Evolutionary conservation across 1,284 basidiomycete species (phyloP).

Genomic region (Leccinum pseudoinsigne): DNA sequence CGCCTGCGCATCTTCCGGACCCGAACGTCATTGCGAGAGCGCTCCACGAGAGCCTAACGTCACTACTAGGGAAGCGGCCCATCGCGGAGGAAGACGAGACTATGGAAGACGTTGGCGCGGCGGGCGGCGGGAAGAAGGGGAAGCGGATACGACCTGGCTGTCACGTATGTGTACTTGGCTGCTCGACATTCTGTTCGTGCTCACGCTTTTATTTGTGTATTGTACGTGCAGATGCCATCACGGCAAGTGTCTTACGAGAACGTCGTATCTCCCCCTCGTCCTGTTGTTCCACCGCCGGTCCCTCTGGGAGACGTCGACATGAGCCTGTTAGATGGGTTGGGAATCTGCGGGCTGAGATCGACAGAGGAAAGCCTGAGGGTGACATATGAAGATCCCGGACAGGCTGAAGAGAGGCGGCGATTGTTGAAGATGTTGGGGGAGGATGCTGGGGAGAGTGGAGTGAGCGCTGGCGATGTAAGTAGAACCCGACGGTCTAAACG

Average conservation of each 20-base stretch:
- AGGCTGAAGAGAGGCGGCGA: constrained; percentile 54
- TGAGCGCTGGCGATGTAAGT: neutral
- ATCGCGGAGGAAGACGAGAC: no score
- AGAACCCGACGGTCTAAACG: constrained; percentile 21
- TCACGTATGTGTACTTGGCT: constrained; percentile 39
- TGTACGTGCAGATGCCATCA: constrained; percentile 33
- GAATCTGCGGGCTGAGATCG: constrained; percentile 8
- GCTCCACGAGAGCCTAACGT: no score
- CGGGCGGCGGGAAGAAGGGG: no score
- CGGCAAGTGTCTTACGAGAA: constrained; percentile 37
- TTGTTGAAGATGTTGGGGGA: constrained; percentile 39
- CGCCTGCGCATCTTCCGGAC: no score
- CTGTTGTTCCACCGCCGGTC: constrained; percentile 1
- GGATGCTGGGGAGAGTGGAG: constrained; percentile 10
- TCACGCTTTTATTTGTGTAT: constrained; percentile 1
- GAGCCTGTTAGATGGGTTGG: constrained; percentile 31
- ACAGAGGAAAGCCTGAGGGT: constrained; percentile 52
- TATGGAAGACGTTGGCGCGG: no score
- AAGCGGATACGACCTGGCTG: constrained; percentile 36
- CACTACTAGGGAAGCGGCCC: no score
- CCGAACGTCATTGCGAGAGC: no score
- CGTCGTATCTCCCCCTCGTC: constrained; percentile 19
- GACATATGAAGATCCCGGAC: constrained; percentile 66
- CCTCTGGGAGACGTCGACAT: constrained; percentile 28
- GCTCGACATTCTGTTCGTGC: neutral